These are phyloP conservation scores for Prunus persica DNA, from an alignment of 306 rosid species.

Conservation along the genomic window DNA sequence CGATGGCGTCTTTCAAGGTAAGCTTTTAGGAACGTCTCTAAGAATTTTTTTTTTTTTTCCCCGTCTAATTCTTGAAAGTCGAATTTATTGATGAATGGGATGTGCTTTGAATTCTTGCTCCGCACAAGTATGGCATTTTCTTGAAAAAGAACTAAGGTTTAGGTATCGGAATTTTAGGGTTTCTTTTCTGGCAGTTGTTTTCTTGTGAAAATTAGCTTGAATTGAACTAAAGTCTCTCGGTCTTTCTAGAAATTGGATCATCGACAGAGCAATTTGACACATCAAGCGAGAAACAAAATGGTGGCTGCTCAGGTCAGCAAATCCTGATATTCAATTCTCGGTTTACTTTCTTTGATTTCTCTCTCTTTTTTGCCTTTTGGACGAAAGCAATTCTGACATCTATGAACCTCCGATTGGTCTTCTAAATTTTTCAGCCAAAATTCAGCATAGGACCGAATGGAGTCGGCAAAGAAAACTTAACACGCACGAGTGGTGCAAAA, in stretches of 20 bases:
- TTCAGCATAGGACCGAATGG: slow-evolving; percentile 29
- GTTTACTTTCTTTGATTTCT: neutral
- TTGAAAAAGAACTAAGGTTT: slow-evolving; percentile 2
- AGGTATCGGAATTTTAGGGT: neutral
- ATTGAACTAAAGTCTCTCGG: neutral
- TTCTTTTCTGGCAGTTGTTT: neutral
- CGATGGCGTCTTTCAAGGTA: slow-evolving; percentile 33
- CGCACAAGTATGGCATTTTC: neutral
- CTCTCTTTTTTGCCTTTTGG: neutral
- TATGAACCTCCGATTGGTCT: slow-evolving; percentile 2
- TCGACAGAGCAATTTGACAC: neutral
- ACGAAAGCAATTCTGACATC: neutral
- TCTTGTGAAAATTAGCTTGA: neutral
- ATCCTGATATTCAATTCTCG: neutral
- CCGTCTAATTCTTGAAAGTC: neutral
- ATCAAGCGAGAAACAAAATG: slow-evolving; percentile 11
- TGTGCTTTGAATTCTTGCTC: neutral
- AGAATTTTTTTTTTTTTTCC: neutral
- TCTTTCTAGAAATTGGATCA: neutral
- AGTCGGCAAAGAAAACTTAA: slow-evolving; percentile 31
- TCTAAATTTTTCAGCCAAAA: slow-evolving; percentile 38
- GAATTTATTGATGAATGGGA: neutral
- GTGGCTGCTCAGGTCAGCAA: slow-evolving; percentile 30
- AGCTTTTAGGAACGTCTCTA: neutral
- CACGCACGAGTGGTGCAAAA: slow-evolving; percentile 35